Evolutionary conservation across 108 stramenopile species (phyloP).

Genomic region (Nitzschia palea): DNA sequence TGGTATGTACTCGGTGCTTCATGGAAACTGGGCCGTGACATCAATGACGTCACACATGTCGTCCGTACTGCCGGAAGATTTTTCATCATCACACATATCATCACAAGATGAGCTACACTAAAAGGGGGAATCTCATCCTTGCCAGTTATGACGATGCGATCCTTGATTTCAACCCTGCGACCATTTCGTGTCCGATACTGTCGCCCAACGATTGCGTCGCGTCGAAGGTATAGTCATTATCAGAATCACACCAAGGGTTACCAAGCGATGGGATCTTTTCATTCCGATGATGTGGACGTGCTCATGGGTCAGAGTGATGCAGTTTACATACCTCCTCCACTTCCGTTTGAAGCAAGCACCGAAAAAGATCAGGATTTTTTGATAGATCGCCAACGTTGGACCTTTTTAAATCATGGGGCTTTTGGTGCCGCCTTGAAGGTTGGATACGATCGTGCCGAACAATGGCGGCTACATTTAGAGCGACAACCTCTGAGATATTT

Average conservation of each 20-base stretch:
- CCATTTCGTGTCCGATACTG: too few species aligned
- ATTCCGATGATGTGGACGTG: constrained; percentile 65
- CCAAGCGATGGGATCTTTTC: constrained; percentile 70
- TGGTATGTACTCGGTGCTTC: too few species aligned
- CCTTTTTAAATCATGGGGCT: constrained; percentile 48
- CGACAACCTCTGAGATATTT: constrained; percentile 70
- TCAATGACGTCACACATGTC: too few species aligned
- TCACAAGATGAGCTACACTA: too few species aligned
- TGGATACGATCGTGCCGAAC: constrained; percentile 56
- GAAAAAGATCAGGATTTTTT: constrained; percentile 30
- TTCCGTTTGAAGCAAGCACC: constrained; percentile 42
- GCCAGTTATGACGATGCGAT: too few species aligned
- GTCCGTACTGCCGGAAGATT: too few species aligned
- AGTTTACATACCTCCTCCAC: constrained; percentile 43
- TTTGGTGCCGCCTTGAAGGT: constrained; percentile 64
- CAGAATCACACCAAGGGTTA: constrained; percentile 54
- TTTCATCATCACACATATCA: too few species aligned
- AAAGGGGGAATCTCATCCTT: too few species aligned
- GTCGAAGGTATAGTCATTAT: too few species aligned
- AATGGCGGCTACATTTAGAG: constrained; percentile 66
- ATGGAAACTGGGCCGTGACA: too few species aligned
- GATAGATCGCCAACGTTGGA: constrained; percentile 54
- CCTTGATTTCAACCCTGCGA: too few species aligned
- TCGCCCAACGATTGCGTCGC: too few species aligned
- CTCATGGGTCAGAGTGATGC: constrained; percentile 41